Conservation (phyloP, 768 basidiomycete genomes). For the Trichaptum fuscoviolaceum region DNA sequence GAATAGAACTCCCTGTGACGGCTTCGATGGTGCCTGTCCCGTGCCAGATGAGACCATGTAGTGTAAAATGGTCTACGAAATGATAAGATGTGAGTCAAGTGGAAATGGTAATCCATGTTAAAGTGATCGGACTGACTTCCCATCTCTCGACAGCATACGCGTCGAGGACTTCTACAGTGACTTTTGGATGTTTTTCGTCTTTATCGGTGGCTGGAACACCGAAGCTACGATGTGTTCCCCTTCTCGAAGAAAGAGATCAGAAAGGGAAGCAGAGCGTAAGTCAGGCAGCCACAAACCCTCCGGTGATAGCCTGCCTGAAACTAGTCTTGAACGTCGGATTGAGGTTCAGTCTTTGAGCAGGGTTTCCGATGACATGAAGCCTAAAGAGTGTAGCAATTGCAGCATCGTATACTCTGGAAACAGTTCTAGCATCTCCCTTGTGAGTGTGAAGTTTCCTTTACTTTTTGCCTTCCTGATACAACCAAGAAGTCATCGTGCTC, state of each 20-base stretch:
- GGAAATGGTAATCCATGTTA: not conserved
- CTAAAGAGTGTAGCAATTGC: conserved; percentile 58
- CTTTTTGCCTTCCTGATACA: conserved; percentile 69
- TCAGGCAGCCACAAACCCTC: conserved; percentile 53
- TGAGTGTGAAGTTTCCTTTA: conserved; percentile 26
- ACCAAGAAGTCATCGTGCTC: conserved; percentile 73
- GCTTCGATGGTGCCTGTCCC: conserved; percentile 67
- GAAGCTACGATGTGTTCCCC: conserved; percentile 77
- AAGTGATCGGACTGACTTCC: conserved; percentile 55
- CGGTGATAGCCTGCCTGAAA: conserved; percentile 79
- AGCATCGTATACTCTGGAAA: conserved; percentile 63
- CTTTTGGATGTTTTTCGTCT: conserved; percentile 53
- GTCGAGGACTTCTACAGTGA: conserved; percentile 61
- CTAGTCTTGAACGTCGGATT: conserved; percentile 74
- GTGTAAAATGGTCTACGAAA: conserved; percentile 81
- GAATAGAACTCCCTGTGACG: conserved; percentile 79
- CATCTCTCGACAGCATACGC: conserved; percentile 81
- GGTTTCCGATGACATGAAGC: conserved; percentile 64
- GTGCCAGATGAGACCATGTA: conserved; percentile 95
- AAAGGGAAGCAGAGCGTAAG: not conserved
- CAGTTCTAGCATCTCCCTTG: conserved; percentile 4
- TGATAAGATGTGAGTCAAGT: conserved; percentile 5
- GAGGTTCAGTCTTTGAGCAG: conserved; percentile 56
- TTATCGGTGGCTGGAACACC: conserved; percentile 62
- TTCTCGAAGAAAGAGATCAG: conserved; percentile 22